These are phyloP conservation scores for Gossypium davidsonii DNA, from an alignment of 441 rosid genomes.

Conservation along the genomic window DNA sequence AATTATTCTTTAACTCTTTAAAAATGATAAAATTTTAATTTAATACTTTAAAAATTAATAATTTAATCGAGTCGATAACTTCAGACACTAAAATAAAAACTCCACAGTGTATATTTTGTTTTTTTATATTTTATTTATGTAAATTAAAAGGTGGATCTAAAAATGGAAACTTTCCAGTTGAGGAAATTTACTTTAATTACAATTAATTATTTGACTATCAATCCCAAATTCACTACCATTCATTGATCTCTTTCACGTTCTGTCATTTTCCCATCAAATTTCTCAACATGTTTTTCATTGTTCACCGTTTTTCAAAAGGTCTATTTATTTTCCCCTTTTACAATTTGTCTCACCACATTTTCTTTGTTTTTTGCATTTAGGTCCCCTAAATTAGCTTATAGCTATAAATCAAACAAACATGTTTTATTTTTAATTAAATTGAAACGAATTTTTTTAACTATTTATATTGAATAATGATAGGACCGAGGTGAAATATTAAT, in stretches of 20 bases:
- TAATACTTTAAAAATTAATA: too few species aligned
- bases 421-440: neutral
- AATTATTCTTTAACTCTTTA: too few species aligned
- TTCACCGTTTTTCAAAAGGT: neutral
- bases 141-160: neutral
- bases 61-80: too few species aligned
- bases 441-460: too few species aligned
- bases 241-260: neutral
- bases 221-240: too few species aligned
- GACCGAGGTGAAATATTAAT: too few species aligned
- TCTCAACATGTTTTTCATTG: neutral
- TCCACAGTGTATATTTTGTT: neutral
- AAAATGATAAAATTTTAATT: too few species aligned
- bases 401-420: neutral
- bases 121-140: neutral
- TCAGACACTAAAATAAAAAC: neutral
- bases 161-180: neutral
- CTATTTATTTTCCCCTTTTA: neutral
- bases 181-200: neutral
- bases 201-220: neutral
- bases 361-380: neutral
- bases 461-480: too few species aligned
- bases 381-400: neutral
- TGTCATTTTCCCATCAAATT: neutral
- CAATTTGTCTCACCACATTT: neutral